Conservation (phyloP, 2,329 filamentous ascomycete species). For the Fusarium fracticaudum region DNA sequence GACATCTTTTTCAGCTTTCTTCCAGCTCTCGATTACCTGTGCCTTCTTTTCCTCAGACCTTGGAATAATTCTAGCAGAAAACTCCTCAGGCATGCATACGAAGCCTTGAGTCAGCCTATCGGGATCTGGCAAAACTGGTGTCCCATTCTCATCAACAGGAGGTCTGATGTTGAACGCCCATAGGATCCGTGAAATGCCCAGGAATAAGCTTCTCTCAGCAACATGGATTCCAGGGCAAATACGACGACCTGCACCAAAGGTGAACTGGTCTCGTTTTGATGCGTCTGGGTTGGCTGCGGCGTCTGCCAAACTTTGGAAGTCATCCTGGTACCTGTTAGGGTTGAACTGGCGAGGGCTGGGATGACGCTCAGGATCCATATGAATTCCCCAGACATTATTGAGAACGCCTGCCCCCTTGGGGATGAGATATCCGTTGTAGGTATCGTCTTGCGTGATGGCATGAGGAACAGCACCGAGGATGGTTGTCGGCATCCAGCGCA, state of each 20-base stretch:
- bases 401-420: conserved; percentile 43
- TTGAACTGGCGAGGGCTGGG: conserved; percentile 50
- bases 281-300: conserved; percentile 14
- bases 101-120: conserved; percentile 10
- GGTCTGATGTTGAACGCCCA: conserved; percentile 24
- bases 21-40: neutral
- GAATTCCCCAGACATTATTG: conserved; percentile 45
- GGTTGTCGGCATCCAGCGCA: conserved; percentile 47
- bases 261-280: conserved; percentile 21
- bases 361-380: conserved; percentile 76
- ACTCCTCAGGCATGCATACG: conserved; percentile 9
- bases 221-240: conserved; percentile 32
- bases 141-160: neutral
- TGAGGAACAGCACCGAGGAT: conserved; percentile 49
- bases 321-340: conserved; percentile 43
- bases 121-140: neutral
- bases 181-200: conserved; percentile 13
- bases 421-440: conserved; percentile 38
- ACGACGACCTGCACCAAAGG: conserved; percentile 27
- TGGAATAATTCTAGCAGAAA: neutral
- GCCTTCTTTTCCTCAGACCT: neutral
- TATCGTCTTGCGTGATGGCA: conserved; percentile 45
- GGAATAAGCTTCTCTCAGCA: conserved; percentile 23
- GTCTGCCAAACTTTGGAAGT: conserved; percentile 8
- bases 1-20: neutral